Percentiles rank a stretch among this genome's conserved stretches.
phyloP scores from a whole-genome alignment of 2,329 filamentous ascomycete species.

The Sporothrix protearum region DNA sequence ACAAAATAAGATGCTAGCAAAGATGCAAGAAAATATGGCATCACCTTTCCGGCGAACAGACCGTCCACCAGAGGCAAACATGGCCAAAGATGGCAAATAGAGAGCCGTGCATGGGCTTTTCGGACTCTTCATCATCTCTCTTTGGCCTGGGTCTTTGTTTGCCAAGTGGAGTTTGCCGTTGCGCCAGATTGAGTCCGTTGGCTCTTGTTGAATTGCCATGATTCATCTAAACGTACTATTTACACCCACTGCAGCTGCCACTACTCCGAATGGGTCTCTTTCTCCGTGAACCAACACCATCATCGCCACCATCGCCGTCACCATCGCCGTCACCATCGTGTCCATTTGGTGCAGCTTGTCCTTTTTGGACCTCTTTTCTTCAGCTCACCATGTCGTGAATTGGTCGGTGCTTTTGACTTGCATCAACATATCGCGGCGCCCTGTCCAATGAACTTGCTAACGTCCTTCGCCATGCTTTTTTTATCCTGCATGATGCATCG shows the following conservation, averaged over 20 bases:
- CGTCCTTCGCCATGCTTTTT: background rate
- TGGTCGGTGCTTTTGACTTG: background rate
- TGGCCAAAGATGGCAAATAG: background rate
- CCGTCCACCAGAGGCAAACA: background rate
- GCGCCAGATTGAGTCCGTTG: background rate
- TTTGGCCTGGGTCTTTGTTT: background rate
- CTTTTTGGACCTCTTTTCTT: background rate
- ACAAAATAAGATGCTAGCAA: background rate
- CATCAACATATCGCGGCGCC: background rate
- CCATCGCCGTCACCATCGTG: too few relatives aligned
- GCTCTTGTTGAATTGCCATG: background rate
- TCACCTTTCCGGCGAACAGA: constrained; percentile 9
- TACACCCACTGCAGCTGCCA: too few relatives aligned
- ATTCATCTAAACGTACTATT: background rate
- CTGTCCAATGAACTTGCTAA: background rate
- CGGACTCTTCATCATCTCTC: background rate
- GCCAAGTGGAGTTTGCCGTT: background rate
- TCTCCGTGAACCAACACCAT: background rate
- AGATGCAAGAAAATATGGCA: background rate
- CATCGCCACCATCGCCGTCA: too few relatives aligned
- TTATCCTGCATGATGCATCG: background rate
- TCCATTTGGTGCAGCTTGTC: background rate
- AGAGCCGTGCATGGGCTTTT: background rate
- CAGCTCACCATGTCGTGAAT: background rate
- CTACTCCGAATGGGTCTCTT: background rate